These are phyloP conservation scores for Syzygium aqueum DNA, from an alignment of 345 rosid genomes.

Conservation along the genomic window DNA sequence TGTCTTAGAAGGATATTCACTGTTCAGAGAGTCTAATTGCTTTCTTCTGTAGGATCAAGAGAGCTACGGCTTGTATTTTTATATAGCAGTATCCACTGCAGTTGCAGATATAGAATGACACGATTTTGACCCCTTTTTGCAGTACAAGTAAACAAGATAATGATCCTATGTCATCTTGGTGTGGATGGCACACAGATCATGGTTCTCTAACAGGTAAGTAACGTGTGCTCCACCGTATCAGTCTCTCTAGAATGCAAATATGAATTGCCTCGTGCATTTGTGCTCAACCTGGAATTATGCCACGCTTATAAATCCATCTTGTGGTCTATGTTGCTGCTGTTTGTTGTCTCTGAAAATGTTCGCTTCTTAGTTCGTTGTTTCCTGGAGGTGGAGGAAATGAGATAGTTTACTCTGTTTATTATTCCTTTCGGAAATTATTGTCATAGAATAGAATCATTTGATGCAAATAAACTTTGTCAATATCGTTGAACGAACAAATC, in stretches of 20 bases:
- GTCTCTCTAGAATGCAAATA: background rate
- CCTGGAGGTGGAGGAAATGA: background rate
- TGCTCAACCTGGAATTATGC: background rate
- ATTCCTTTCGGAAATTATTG: background rate
- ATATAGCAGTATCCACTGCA: background rate
- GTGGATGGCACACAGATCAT: constrained; percentile 97
- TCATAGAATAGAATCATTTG: background rate
- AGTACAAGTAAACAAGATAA: constrained; percentile 34
- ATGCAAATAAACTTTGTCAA: background rate
- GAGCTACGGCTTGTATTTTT: background rate
- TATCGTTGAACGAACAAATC: background rate
- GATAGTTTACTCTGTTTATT: background rate
- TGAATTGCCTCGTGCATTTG: background rate
- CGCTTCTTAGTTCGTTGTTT: background rate
- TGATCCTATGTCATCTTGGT: constrained; percentile 77
- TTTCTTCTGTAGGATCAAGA: background rate
- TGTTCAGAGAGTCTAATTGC: background rate
- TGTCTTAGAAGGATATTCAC: too few relatives aligned
- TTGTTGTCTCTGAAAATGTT: background rate
- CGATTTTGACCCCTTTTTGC: constrained; percentile 3
- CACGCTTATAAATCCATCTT: background rate
- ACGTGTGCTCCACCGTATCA: background rate
- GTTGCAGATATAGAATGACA: background rate
- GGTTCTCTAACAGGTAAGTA: constrained; percentile 69
- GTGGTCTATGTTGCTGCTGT: background rate